A percentile compares a stretch with the other conserved stretches of the same genome.
Evolutionary conservation across 2,329 filamentous ascomycete genomes (phyloP).

Genomic region (Tolypocladium amazonense): DNA sequence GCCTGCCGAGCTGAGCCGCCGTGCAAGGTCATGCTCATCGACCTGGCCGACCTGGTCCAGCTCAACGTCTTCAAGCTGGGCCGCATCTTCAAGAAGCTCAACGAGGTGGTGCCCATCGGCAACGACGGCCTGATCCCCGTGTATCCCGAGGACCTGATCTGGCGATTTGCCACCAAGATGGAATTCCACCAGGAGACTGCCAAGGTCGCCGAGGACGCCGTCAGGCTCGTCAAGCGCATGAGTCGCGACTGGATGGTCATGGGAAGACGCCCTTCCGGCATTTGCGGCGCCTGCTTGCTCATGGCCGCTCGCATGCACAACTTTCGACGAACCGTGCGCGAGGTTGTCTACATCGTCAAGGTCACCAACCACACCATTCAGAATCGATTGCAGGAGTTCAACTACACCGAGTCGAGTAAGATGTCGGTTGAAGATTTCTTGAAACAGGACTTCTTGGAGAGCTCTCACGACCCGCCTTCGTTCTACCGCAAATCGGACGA

Average conservation of each 20-base stretch:
- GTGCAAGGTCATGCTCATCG: constrained; percentile 87
- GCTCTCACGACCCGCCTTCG: constrained; percentile 70
- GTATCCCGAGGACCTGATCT: constrained; percentile 82
- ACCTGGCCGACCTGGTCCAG: constrained; percentile 73
- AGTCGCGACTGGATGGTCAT: constrained; percentile 95
- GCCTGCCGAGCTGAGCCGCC: constrained; percentile 70
- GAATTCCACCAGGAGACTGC: constrained; percentile 78
- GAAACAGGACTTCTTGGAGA: constrained; percentile 59
- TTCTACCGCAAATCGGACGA: constrained; percentile 59
- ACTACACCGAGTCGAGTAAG: constrained; percentile 70
- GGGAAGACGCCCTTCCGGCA: constrained; percentile 82
- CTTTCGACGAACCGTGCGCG: constrained; percentile 81
- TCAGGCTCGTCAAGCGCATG: constrained; percentile 84
- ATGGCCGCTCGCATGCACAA: constrained; percentile 98
- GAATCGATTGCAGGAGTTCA: constrained; percentile 86
- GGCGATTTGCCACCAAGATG: constrained; percentile 80
- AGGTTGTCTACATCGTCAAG: constrained; percentile 97
- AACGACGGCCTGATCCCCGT: constrained; percentile 57
- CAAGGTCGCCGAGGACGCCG: constrained; percentile 79
- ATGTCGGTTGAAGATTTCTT: constrained; percentile 84
- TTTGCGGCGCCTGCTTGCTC: constrained; percentile 88
- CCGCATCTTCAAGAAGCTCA: constrained; percentile 75
- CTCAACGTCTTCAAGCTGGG: constrained; percentile 91
- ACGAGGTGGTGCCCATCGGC: constrained; percentile 60
- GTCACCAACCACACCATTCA: constrained; percentile 90